phyloP scores from a whole-genome alignment of 345 rosid genomes.

The Chamaenerion angustifolium region DNA sequence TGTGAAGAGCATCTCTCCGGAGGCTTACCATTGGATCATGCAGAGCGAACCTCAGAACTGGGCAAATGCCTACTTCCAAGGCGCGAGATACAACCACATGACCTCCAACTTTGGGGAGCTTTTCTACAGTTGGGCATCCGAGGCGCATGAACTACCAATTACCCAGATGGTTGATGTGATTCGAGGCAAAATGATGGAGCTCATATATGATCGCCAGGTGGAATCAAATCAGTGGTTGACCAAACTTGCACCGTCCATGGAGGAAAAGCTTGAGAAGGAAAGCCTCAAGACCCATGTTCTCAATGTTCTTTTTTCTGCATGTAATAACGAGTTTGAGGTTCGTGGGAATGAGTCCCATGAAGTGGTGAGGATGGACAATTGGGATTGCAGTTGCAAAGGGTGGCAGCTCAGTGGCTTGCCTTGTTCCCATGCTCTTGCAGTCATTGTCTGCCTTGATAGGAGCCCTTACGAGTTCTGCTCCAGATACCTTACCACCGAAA shows the following conservation, averaged over 20 bases:
- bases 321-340: constrained; percentile 62
- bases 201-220: constrained; percentile 35
- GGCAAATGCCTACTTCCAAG: constrained; percentile 80
- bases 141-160: constrained; percentile 76
- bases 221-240: constrained; percentile 46
- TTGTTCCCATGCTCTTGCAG: constrained; percentile 66
- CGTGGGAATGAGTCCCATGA: constrained; percentile 56
- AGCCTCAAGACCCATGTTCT: constrained; percentile 28
- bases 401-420: constrained; percentile 85
- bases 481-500: constrained; percentile 55
- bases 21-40: constrained; percentile 74
- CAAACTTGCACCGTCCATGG: constrained; percentile 67
- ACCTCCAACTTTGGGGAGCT: constrained; percentile 68
- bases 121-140: constrained; percentile 72
- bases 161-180: constrained; percentile 88
- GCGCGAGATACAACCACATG: constrained; percentile 78
- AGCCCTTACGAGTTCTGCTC: constrained; percentile 61
- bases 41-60: constrained; percentile 78
- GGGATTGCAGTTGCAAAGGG: constrained; percentile 82
- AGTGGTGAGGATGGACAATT: constrained; percentile 47
- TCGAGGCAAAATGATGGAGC: constrained; percentile 56
- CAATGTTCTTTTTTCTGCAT: constrained; percentile 38
- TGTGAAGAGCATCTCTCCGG: constrained; percentile 63
- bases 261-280: constrained; percentile 63
- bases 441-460: constrained; percentile 39